Base-by-base conservation (phyloP, 768 basidiomycete species). In the button mushroom (Agaricus bisporus) region DNA sequence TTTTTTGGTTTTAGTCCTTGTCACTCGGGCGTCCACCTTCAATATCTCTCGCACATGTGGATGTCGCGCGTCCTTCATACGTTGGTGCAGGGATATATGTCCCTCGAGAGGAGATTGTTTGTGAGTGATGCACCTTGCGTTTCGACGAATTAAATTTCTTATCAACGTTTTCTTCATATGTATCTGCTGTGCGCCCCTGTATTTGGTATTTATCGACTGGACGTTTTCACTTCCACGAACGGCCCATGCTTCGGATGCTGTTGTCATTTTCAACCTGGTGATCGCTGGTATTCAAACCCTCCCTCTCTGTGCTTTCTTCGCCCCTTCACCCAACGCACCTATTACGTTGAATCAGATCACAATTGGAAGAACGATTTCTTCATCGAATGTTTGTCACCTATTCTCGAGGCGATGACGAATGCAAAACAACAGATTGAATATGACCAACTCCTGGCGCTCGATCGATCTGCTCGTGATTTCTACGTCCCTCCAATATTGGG, bases 1-100 rank as follows among this genome's bases (percentile, higher is more conserved):
- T 15, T 43, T 15, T 43, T 41, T 35, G 36, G 48, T 9, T 54
- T 38, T 58, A 88, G 86, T 81, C 82, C 51, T 70, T 88, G 29
- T 85, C 84, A 51, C 77, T 87, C 15, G 83, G 86, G 22, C 80
- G 86, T 8, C 86, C 86, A 1, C 83, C 86, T 6, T 86, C 86
- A 12, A 75, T 88, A 47, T 80, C 73, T 53, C 66, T 86, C 52
- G 70, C 75, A 11, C 82, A 86, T 61, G 82, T 88, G 43, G 86
- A 88, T 60, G 75, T 78, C 41, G 77, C 80, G 54, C 71, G 75
- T 1, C 82, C 82, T 0, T 68, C 69, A 15, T 81, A 78, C 59
- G 67, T 71, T 35, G 79, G 77, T 17, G 66, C 70, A 22, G 70
- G 73, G 2, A 46, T 78, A 38, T 72, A 76, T 61, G 78, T 79